Conservation (phyloP, 75 land plant genomes). For the Azolla pinnata region DNA sequence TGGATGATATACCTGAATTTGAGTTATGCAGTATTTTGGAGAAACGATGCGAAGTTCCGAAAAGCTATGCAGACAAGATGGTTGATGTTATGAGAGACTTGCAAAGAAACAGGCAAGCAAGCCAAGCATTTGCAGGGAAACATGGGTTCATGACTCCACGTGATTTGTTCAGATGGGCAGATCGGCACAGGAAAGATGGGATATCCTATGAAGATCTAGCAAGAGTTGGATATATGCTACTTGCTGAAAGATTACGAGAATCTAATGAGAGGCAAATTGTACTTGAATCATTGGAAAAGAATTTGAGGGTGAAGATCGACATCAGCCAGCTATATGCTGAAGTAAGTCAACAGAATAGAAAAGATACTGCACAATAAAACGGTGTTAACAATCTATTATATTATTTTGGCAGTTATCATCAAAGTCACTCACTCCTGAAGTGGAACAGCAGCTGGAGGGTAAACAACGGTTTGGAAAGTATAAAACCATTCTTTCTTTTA, state of each 20-base stretch:
- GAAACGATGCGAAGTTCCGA: conserved; percentile 67
- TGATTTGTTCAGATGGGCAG: conserved; percentile 94
- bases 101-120: conserved; percentile 72
- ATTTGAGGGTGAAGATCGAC: conserved; percentile 49
- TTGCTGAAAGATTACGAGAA: conserved; percentile 83
- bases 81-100: conserved; percentile 91
- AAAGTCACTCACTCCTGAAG: too few species aligned
- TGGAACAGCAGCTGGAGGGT: too few species aligned
- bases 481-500: too few species aligned
- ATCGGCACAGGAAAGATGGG: conserved; percentile 51
- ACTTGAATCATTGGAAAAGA: conserved; percentile 49
- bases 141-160: conserved; percentile 97
- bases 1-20: conserved; percentile 89
- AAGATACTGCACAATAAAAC: not conserved
- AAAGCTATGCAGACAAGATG: conserved; percentile 85
- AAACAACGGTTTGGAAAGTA: too few species aligned
- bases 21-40: conserved; percentile 71
- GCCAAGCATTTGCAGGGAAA: conserved; percentile 97
- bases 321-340: conserved; percentile 40
- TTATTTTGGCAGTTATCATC: not conserved
- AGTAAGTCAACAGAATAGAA: too few species aligned
- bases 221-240: conserved; percentile 66
- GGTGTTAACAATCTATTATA: not conserved
- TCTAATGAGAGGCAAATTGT: conserved; percentile 60
- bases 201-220: conserved; percentile 82